A percentile compares a stretch with the other conserved stretches of the same genome.
Conservation (phyloP, 2,329 filamentous ascomycete species). For the Teratosphaeria gauchensis region DNA sequence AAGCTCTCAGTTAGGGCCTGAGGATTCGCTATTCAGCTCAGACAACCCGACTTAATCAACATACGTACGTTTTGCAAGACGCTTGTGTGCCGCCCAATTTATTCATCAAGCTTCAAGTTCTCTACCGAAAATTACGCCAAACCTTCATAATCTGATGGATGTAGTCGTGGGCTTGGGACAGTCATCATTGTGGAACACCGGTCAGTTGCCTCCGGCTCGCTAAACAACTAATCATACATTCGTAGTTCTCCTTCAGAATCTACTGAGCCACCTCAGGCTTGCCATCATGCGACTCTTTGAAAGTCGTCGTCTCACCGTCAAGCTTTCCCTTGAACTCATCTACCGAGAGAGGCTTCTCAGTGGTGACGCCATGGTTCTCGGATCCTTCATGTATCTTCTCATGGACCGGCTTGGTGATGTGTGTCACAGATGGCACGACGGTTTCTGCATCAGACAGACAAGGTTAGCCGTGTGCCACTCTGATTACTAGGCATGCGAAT, state of each 20-base stretch:
- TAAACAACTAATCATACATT: neutral
- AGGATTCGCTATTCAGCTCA: no score
- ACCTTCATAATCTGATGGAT: neutral
- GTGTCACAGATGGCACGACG: constrained; percentile 14
- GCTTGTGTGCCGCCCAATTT: no score
- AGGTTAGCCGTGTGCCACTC: neutral
- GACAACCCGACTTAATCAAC: no score
- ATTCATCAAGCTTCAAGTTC: no score
- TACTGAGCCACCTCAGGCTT: neutral
- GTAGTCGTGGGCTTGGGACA: neutral
- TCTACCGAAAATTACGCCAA: neutral
- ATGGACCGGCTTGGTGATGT: constrained; percentile 18
- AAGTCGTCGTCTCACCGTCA: constrained; percentile 4
- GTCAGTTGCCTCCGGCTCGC: neutral
- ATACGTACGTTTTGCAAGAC: no score
- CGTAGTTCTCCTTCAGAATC: neutral
- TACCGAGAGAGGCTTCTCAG: constrained; percentile 12
- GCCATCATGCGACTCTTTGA: neutral
- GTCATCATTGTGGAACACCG: neutral
- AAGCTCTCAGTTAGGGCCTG: no score
- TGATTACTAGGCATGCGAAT: neutral
- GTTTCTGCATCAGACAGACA: constrained; percentile 6
- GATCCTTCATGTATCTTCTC: constrained; percentile 15
- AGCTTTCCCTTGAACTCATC: constrained; percentile 15
- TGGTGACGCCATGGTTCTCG: constrained; percentile 16